Conservation (phyloP, 352 stramenopile genomes). For the Lagenidium sp. region DNA sequence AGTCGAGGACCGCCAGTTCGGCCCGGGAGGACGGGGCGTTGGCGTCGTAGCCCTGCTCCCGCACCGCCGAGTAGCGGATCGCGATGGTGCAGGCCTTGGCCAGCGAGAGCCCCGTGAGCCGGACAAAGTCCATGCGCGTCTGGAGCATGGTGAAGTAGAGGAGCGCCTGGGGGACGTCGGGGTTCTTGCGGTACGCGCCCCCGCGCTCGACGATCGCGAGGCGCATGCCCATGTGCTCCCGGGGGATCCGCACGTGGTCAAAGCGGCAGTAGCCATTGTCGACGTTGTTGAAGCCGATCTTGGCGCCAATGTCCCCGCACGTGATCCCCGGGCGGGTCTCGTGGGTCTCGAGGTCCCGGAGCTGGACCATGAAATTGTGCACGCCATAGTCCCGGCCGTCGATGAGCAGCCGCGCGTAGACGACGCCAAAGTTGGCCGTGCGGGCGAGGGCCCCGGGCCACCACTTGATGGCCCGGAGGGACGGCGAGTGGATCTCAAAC, state of each 20-base stretch:
- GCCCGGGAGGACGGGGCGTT: slow-evolving; percentile 34
- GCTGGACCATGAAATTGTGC: slow-evolving; percentile 95
- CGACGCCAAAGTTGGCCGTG: slow-evolving; percentile 88
- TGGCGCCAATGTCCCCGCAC: slow-evolving; percentile 54
- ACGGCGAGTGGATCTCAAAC: slow-evolving; percentile 94
- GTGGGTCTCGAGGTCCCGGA: slow-evolving; percentile 86
- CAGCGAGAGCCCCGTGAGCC: slow-evolving; percentile 35
- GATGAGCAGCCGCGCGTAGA: slow-evolving; percentile 86
- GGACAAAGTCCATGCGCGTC: slow-evolving; percentile 61
- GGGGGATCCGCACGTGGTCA: slow-evolving; percentile 43
- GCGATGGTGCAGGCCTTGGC: slow-evolving; percentile 89
- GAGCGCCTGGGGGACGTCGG: slow-evolving; percentile 31
- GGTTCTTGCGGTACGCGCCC: slow-evolving; percentile 57
- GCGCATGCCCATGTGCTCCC: slow-evolving; percentile 61
- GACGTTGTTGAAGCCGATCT: slow-evolving; percentile 69
- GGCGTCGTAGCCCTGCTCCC: slow-evolving; percentile 77
- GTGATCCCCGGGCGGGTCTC: slow-evolving; percentile 36
- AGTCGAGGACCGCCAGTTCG: slow-evolving; percentile 92
- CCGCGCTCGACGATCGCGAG: slow-evolving; percentile 40
- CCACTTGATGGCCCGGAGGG: slow-evolving; percentile 93
- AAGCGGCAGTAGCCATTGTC: slow-evolving; percentile 65
- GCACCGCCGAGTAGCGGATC: slow-evolving; percentile 92
- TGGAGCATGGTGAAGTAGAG: slow-evolving; percentile 81
- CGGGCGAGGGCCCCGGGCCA: slow-evolving; percentile 93
- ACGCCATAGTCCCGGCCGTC: slow-evolving; percentile 84